Percentiles rank a stretch among this genome's conserved stretches.
phyloP scores from a whole-genome alignment of 2,329 filamentous ascomycete species.

The Sarocladiaceae sp. region DNA sequence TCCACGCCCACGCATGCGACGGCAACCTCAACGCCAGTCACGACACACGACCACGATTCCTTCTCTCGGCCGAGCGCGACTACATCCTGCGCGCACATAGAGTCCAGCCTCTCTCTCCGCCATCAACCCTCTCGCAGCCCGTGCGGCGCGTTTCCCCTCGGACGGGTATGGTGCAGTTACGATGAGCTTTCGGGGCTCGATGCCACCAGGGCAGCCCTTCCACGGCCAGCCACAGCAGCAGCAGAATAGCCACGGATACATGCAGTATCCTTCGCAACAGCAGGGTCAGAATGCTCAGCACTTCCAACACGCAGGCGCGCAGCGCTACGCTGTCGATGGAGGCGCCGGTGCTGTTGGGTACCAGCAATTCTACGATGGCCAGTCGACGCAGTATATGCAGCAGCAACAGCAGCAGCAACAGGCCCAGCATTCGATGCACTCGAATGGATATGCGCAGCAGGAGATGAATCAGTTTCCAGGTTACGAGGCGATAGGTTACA shows the following conservation, averaged over 20 bases:
- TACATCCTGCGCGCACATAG: background rate
- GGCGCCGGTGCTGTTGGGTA: slow-evolving; percentile 16
- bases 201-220: slow-evolving; percentile 13
- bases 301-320: slow-evolving; percentile 10
- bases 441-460: slow-evolving; percentile 11
- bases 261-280: slow-evolving; percentile 11
- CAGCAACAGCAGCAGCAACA: slow-evolving; percentile 18
- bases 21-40: background rate
- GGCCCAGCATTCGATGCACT: slow-evolving; percentile 1
- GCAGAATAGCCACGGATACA: slow-evolving; percentile 11
- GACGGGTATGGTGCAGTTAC: slow-evolving; percentile 8
- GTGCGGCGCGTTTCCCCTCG: slow-evolving; percentile 3
- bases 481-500: slow-evolving; percentile 16
- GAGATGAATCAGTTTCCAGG: slow-evolving; percentile 18
- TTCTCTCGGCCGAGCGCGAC: background rate
- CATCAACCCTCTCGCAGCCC: slow-evolving; percentile 1
- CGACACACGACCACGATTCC: background rate
- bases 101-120: background rate
- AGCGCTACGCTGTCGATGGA: slow-evolving; percentile 11
- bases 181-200: slow-evolving; percentile 12
- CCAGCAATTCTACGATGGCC: slow-evolving; percentile 17
- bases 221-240: slow-evolving; percentile 9
- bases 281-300: slow-evolving; percentile 13
- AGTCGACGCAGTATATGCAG: slow-evolving; percentile 13
- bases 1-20: slow-evolving; percentile 2